Conservation (phyloP, 1,139 yeast species). For the Meyerozyma carpophila region DNA sequence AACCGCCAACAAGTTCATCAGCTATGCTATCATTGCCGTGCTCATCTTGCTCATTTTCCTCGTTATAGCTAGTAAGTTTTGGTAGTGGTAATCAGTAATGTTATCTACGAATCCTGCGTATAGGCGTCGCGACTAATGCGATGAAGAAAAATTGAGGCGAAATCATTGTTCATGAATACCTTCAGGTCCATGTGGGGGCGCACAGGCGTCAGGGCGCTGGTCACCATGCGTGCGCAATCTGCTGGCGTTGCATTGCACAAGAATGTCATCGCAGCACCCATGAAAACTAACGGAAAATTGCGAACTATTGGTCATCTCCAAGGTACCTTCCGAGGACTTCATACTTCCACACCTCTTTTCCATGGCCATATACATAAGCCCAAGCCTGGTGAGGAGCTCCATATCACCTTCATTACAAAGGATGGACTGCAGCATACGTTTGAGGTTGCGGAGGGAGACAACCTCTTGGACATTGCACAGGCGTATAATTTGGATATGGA, state of each 20-base stretch:
- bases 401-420: constrained; percentile 85
- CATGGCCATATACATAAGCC: constrained; percentile 92
- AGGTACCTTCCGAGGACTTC: constrained; percentile 10
- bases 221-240: background rate
- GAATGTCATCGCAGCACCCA: too few species aligned
- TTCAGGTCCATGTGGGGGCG: background rate
- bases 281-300: background rate
- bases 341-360: constrained; percentile 14
- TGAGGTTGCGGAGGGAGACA: constrained; percentile 92
- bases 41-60: constrained; percentile 76
- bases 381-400: constrained; percentile 87
- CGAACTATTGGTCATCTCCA: background rate
- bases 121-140: background rate
- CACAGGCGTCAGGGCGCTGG: background rate
- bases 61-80: constrained; percentile 82
- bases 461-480: constrained; percentile 89
- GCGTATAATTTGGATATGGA: constrained; percentile 92
- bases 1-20: constrained; percentile 91
- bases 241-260: too few species aligned
- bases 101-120: background rate
- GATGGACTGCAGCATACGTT: constrained; percentile 78
- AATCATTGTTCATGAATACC: background rate
- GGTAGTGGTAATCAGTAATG: constrained; percentile 26
- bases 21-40: constrained; percentile 92
- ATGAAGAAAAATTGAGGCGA: background rate